Evolutionary conservation across 1,139 yeast species (phyloP), one percentile per base, ranked within the genome.

Genomic region (Lodderomyces elongisporus): DNA sequence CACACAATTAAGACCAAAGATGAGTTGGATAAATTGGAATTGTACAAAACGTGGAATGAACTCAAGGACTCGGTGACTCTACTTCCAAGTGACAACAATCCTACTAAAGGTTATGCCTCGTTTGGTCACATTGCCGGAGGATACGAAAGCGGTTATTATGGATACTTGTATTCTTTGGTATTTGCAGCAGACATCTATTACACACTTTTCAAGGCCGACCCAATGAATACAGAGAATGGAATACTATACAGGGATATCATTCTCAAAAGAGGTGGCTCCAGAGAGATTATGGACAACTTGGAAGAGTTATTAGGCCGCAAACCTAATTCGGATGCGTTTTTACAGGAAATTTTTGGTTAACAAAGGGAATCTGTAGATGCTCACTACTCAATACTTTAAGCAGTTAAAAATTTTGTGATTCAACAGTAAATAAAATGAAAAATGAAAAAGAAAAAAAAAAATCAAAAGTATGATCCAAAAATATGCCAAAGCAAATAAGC

Each of bases 111-210:
- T 2, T 84, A 74, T 55, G 77, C 81, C 23, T 77, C 89, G 1
- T 85, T 85, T 54, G 89, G 87, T 4, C 95, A 85, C 51, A 69
- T 85, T 59, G 80, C 82, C 58, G 88, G 85, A 30, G 93, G 94
- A 5, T 85, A 85, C 52, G 88, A 82, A 43, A 77, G 91, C 15
- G 93, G 94, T 3, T 85, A 85, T 60, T 85, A 85, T 49, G 94
- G 95, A 3, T 85, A 85, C 56, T 60, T 85, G 60, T 85, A 87
- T 79, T 82, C 93, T 2, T 79, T 79, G 46, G 95, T 84, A 16
- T 85, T 79, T 63, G 93, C 95, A 2, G 75, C 85, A 5, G 95
- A 85, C 56, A 83, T 85, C 56, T 85, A 74, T 61, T 77, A 82
- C 55, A 60, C 84, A n/a, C 72, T 74, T 49, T 85, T 85, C 64